phyloP scores from a whole-genome alignment of 345 rosid genomes.

The Noccaea bulbosa region DNA sequence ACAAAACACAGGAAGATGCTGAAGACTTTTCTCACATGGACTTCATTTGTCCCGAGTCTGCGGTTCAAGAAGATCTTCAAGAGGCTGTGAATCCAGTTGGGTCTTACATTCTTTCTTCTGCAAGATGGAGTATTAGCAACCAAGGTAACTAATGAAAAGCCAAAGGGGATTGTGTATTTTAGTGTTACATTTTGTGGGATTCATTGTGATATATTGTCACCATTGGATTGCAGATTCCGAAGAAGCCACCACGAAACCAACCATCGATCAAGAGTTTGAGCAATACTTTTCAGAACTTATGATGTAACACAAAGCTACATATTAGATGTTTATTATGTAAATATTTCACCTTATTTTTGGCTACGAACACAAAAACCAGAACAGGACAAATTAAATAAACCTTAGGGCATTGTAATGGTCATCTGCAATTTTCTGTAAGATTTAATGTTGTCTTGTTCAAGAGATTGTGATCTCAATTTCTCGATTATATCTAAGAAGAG shows the following conservation, averaged over 20 bases:
- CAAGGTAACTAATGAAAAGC: slow-evolving; percentile 22
- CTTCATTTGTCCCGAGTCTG: slow-evolving; percentile 21
- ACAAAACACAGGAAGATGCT: slow-evolving; percentile 17
- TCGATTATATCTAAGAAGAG: too few relatives aligned
- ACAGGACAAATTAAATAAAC: background rate
- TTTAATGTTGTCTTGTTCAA: background rate
- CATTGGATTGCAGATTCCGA: slow-evolving; percentile 17
- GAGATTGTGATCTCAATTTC: background rate
- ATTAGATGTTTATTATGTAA: background rate
- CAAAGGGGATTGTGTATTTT: background rate
- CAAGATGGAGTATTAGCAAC: slow-evolving; percentile 31
- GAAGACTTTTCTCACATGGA: slow-evolving; percentile 25
- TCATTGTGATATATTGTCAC: slow-evolving; percentile 9
- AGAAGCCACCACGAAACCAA: slow-evolving; percentile 51
- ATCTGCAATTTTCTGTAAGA: background rate
- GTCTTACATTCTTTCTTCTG: slow-evolving; percentile 31
- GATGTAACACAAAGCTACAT: slow-evolving; percentile 44
- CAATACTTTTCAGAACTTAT: slow-evolving; percentile 78
- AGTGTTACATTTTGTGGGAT: background rate
- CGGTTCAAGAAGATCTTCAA: slow-evolving; percentile 13
- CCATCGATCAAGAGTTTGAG: slow-evolving; percentile 93
- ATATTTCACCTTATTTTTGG: background rate
- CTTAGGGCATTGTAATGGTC: background rate
- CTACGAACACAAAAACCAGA: background rate
- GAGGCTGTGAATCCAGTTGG: slow-evolving; percentile 21